These are phyloP conservation scores for Thermothelomyces thermophilus DNA, from an alignment of 2,329 filamentous ascomycete species.

Conservation along the genomic window DNA sequence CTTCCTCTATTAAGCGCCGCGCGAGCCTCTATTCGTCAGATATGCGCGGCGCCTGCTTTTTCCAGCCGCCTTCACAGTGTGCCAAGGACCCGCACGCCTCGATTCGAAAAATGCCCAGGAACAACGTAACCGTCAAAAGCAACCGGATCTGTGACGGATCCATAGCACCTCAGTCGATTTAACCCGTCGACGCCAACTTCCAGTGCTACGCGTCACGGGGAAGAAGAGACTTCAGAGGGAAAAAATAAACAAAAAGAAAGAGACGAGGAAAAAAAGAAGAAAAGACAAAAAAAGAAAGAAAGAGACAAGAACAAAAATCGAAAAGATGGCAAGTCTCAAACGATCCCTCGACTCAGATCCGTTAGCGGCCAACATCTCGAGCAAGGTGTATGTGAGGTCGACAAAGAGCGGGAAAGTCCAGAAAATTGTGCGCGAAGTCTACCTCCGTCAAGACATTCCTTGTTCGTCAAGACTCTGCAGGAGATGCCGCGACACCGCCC, in stretches of 20 bases:
- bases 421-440: conserved; percentile 96
- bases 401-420: conserved; percentile 96
- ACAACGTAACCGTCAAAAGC: not conserved
- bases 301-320: not conserved
- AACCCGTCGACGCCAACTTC: not conserved
- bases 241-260: too few relatives aligned
- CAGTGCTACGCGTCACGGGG: not conserved
- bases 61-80: not conserved
- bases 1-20: not conserved
- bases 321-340: conserved; percentile 59
- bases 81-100: not conserved
- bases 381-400: conserved; percentile 92
- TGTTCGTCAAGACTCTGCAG: conserved; percentile 89
- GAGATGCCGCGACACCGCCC: conserved; percentile 65
- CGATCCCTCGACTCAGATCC: conserved; percentile 47
- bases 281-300: too few relatives aligned
- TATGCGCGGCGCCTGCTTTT: not conserved
- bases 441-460: conserved; percentile 91
- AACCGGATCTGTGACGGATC: not conserved
- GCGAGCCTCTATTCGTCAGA: conserved; percentile 1
- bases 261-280: too few relatives aligned
- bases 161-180: not conserved
- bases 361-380: conserved; percentile 69
- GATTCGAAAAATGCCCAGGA: too few relatives aligned
- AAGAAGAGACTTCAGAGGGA: too few relatives aligned